These are phyloP conservation scores for Xenoacremonium recifei DNA, from an alignment of 2,329 filamentous ascomycete species.

Conservation along the genomic window DNA sequence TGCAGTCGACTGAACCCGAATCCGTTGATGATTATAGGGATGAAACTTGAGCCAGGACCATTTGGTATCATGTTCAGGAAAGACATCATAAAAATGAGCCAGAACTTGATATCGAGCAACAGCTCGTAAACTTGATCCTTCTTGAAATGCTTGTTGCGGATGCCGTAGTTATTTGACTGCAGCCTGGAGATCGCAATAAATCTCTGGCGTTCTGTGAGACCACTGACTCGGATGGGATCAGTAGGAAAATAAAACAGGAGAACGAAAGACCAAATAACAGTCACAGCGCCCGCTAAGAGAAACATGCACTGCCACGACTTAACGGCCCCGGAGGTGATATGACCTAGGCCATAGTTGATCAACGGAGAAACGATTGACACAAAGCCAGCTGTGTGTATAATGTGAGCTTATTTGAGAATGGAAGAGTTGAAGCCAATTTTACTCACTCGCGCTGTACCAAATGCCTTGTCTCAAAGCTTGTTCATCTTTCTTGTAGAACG, in stretches of 20 bases:
- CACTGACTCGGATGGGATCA: conserved; percentile 37
- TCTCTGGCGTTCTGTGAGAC: conserved; percentile 24
- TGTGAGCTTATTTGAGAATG: neutral
- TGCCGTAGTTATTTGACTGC: conserved; percentile 35
- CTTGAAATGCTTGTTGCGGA: conserved; percentile 44
- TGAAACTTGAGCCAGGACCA: conserved; percentile 43
- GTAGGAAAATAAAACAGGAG: conserved; percentile 39
- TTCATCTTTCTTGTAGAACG: conserved; percentile 42
- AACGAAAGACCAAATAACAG: conserved; percentile 37
- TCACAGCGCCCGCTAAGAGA: conserved; percentile 32
- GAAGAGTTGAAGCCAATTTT: neutral
- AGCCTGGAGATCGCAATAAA: conserved; percentile 27
- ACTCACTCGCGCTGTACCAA: conserved; percentile 43
- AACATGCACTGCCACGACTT: conserved; percentile 29
- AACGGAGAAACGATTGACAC: conserved; percentile 44
- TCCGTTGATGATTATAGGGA: conserved; percentile 43
- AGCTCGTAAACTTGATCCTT: conserved; percentile 40
- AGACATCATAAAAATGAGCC: conserved; percentile 38
- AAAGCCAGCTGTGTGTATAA: conserved; percentile 41
- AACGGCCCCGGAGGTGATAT: conserved; percentile 35
- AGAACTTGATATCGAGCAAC: conserved; percentile 35
- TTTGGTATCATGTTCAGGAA: conserved; percentile 40
- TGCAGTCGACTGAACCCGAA: conserved; percentile 43
- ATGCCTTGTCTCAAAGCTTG: conserved; percentile 38
- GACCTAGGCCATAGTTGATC: conserved; percentile 47